These are phyloP conservation scores for Penicillium manginii DNA, from an alignment of 495 filamentous ascomycete genomes.

Conservation along the genomic window DNA sequence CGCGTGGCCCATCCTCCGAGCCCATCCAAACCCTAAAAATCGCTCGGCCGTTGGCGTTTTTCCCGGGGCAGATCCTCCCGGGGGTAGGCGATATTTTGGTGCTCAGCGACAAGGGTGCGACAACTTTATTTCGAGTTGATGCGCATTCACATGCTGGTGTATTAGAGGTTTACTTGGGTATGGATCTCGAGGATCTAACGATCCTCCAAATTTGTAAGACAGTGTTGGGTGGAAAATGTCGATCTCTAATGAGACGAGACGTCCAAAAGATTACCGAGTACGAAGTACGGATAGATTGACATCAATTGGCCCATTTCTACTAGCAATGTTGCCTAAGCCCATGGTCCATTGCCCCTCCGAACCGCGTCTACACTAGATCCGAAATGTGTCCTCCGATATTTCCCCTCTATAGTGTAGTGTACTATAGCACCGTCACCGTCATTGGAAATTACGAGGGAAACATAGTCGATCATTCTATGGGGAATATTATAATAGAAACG, in stretches of 20 bases:
- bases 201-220: not conserved
- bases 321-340: not conserved
- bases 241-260: not conserved
- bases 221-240: not conserved
- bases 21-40: conserved; percentile 7
- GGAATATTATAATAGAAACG: not conserved
- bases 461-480: conserved; percentile 3
- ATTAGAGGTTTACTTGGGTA: not conserved
- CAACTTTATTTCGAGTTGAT: conserved; percentile 31
- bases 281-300: not conserved
- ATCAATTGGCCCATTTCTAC: not conserved
- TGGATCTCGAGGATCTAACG: not conserved
- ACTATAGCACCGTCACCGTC: not conserved
- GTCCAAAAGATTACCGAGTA: not conserved
- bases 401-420: not conserved
- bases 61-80: conserved; percentile 27
- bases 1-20: not conserved
- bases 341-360: not conserved
- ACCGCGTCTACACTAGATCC: not conserved
- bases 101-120: conserved; percentile 24
- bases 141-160: not conserved
- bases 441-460: not conserved
- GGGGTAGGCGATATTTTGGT: conserved; percentile 26
- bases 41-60: conserved; percentile 24
- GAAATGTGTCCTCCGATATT: not conserved